These are phyloP conservation scores for Fusarium sp. DNA, from an alignment of 2,329 filamentous ascomycete genomes.

Conservation along the genomic window DNA sequence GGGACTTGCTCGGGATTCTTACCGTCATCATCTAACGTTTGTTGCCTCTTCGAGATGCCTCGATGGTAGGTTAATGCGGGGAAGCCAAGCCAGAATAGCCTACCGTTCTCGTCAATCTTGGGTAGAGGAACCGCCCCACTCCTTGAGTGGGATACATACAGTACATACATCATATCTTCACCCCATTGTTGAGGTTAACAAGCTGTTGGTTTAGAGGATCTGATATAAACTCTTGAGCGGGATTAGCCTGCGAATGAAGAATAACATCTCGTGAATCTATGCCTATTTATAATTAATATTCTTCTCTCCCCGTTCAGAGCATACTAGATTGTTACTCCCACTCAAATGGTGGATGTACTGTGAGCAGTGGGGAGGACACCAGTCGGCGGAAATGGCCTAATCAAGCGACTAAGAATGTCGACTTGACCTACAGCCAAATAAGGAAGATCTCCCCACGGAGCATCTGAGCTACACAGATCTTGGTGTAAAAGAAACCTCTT, in stretches of 20 bases:
- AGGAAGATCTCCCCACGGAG: background rate
- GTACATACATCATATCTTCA: background rate
- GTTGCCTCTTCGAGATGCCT: slow-evolving; percentile 20
- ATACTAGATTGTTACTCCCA: background rate
- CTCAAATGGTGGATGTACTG: background rate
- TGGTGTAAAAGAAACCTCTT: background rate
- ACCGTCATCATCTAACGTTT: background rate
- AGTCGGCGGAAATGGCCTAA: background rate
- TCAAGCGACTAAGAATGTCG: background rate
- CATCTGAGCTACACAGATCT: background rate
- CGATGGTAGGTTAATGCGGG: slow-evolving; percentile 20
- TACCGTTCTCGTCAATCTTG: slow-evolving; percentile 3
- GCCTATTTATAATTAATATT: background rate
- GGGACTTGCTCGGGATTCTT: slow-evolving; percentile 20
- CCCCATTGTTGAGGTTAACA: background rate
- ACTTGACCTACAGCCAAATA: background rate
- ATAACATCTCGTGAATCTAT: background rate
- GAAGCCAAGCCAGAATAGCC: slow-evolving; percentile 6
- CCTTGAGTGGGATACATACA: background rate
- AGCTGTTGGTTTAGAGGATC: background rate
- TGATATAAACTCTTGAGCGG: background rate
- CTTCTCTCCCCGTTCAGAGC: background rate
- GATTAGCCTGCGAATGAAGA: background rate
- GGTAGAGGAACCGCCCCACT: background rate
- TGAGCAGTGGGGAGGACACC: background rate